phyloP scores from a whole-genome alignment of 257 asterid genomes.

The Capsicum baccatum region DNA sequence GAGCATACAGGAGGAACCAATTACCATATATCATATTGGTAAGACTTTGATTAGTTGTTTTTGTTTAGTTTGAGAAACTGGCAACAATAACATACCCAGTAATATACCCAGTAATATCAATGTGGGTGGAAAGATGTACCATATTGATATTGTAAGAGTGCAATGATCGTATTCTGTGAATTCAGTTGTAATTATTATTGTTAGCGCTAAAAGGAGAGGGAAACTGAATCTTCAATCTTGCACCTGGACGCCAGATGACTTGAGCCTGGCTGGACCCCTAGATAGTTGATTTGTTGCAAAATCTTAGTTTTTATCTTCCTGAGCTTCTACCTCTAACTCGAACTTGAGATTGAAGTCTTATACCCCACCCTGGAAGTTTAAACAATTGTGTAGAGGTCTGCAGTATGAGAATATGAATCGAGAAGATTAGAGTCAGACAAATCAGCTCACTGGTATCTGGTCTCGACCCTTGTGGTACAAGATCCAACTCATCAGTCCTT shows the following conservation, averaged over 20 bases:
- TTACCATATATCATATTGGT: conserved; percentile 95
- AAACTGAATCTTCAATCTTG: background rate
- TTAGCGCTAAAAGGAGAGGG: background rate
- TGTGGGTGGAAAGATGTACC: background rate
- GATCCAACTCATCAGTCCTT: conserved; percentile 7
- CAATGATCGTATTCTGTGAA: background rate
- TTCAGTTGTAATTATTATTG: background rate
- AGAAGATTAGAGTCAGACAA: background rate
- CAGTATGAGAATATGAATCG: background rate
- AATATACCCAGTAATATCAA: background rate
- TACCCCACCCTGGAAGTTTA: background rate
- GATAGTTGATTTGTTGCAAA: background rate
- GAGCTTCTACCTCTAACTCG: background rate
- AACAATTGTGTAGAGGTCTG: background rate
- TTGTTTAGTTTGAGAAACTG: background rate
- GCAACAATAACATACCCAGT: background rate
- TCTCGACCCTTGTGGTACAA: background rate
- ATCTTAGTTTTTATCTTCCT: background rate
- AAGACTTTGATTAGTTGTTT: conserved; percentile 29
- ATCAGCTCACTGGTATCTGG: background rate
- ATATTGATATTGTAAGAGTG: background rate
- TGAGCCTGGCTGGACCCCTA: background rate
- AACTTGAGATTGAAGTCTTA: background rate
- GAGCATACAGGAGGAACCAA: conserved; percentile 85
- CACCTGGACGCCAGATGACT: background rate